Base-by-base conservation (phyloP, 108 stramenopile species). In the Nitzschia inconspicua region DNA sequence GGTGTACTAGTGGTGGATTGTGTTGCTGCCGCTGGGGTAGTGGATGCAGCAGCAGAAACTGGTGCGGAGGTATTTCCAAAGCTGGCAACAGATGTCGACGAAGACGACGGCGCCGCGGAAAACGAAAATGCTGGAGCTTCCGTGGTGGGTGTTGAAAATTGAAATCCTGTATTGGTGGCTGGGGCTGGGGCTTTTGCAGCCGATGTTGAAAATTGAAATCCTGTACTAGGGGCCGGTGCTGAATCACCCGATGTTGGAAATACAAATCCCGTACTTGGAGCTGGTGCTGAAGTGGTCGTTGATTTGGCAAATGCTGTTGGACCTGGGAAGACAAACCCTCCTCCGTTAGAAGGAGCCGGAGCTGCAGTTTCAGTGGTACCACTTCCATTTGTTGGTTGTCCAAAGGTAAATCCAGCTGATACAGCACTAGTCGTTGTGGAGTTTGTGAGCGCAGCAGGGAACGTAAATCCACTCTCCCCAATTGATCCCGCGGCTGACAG, bases 261-360 rank as follows among this genome's bases (percentile, higher is more conserved):
- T 8, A 5, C 56, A 24, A 65, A 65, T 2, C 43, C 54, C 29
- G 31, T 28, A 32, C 43, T 11, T 44, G 14, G 40, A 22, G 43
- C 40, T 44, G 65, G 31, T 20, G 60, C 30, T 23, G 47, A 18
- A 13, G 60, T 0, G 13, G 60, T 18, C 13, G 55, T 23, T 11
- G 9, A 29, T n/a, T n/a, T n/a, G n/a, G n/a, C n/a, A n/a, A n/a
- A n/a, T n/a, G n/a, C n/a, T 6, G 30, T n/a, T 6, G 42, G 39
- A 40, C 50, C 50, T 34, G 53, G 53, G 44, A 65, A 65, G 43
- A 44, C 30, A 26, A 65, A 65, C 3, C 64, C 64, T 9, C 22
- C 19, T 6, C 50, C n/a, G 10, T 44, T 28, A 44, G 2, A 27
- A 14, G 60, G 4, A 18, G 60, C 13, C 22, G 60, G 30, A 32